Evolutionary conservation across 2,329 filamentous ascomycete genomes (phyloP).

Genomic region (Penicillium expansum): DNA sequence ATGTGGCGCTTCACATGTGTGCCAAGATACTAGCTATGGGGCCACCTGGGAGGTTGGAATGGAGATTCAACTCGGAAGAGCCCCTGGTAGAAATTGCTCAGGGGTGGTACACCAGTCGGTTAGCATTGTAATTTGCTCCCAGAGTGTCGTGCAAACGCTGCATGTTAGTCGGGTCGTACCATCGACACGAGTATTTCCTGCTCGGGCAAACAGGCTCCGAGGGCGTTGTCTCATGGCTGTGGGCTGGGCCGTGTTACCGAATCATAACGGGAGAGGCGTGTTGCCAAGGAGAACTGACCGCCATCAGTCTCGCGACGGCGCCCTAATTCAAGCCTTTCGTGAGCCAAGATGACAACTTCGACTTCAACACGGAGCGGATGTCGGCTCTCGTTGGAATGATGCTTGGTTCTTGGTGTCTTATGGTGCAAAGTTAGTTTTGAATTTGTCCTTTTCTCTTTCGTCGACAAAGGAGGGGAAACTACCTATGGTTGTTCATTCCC

Average conservation of each 20-base stretch:
- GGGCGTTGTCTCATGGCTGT: not conserved
- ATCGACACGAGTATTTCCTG: not conserved
- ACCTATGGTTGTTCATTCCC: not conserved
- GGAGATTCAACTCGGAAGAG: too few relatives aligned
- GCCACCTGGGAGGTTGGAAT: not conserved
- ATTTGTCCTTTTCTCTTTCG: not conserved
- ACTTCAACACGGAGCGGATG: not conserved
- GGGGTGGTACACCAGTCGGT: not conserved
- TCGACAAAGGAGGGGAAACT: not conserved
- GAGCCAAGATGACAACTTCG: not conserved
- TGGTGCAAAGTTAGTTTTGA: not conserved
- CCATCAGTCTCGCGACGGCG: not conserved
- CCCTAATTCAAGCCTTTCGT: not conserved
- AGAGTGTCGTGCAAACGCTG: not conserved
- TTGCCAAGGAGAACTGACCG: conserved; percentile 1
- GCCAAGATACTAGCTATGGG: not conserved
- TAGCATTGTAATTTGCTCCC: not conserved
- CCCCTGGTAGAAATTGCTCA: not conserved
- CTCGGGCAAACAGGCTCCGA: not conserved
- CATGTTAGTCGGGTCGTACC: not conserved
- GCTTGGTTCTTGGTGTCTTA: not conserved
- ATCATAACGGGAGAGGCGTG: conserved; percentile 4
- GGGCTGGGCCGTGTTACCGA: not conserved
- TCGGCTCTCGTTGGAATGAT: not conserved
- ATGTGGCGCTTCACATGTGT: not conserved